These are phyloP conservation scores for Colletotrichum plurivorum DNA, from an alignment of 2,329 filamentous ascomycete species.

Conservation along the genomic window DNA sequence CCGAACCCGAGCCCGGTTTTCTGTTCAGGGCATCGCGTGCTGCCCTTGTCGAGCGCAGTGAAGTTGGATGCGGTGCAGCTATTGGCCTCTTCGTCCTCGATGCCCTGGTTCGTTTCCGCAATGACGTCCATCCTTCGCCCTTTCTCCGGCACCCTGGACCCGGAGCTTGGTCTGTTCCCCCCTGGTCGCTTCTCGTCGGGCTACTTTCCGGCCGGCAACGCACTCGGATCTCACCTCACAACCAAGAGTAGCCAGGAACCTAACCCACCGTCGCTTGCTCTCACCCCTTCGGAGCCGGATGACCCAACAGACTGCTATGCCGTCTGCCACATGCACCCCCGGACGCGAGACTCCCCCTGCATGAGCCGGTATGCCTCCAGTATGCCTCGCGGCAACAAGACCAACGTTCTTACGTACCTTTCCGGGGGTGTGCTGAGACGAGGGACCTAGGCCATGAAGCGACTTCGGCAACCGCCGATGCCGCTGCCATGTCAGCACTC, in stretches of 20 bases:
- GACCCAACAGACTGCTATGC: background rate
- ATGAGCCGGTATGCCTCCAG: background rate
- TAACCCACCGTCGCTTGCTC: background rate
- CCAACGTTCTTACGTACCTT: too few species aligned
- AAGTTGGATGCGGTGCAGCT: background rate
- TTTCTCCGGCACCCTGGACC: background rate
- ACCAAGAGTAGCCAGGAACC: too few species aligned
- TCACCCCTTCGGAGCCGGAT: slow-evolving; percentile 1
- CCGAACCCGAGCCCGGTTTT: background rate
- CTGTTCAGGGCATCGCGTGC: background rate
- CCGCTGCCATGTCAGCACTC: slow-evolving; percentile 26
- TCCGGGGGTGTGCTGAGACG: too few species aligned
- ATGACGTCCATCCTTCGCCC: background rate
- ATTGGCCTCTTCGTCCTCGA: background rate
- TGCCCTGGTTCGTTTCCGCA: background rate
- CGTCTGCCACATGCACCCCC: background rate
- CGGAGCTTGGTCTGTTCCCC: background rate
- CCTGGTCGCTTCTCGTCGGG: background rate
- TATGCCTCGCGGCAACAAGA: background rate
- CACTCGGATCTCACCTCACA: background rate
- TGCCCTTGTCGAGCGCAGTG: background rate
- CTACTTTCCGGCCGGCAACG: background rate
- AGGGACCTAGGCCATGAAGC: background rate
- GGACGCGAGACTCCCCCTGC: background rate
- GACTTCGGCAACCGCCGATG: background rate